Evolutionary conservation across 805 yeast species (phyloP).

Genomic region (Kodamaea neixiangensis): DNA sequence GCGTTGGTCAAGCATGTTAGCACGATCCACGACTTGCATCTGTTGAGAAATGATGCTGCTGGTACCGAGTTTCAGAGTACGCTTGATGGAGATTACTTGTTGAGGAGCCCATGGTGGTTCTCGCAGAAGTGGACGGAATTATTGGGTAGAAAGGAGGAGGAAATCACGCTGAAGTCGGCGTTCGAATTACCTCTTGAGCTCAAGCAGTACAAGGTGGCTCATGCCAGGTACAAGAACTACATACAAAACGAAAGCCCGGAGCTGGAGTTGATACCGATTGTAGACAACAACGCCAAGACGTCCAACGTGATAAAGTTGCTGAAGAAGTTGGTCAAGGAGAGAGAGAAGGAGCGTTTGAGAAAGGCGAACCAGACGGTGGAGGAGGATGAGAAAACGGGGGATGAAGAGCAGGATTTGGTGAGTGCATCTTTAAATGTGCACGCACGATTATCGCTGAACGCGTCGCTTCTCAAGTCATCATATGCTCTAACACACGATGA

Average conservation of each 20-base stretch:
- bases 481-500: conserved; percentile 9
- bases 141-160: conserved; percentile 4
- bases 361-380: conserved; percentile 14
- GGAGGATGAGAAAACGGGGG: conserved; percentile 7
- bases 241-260: conserved; percentile 5
- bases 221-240: conserved; percentile 29
- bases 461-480: neutral
- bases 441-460: conserved; percentile 2
- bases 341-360: conserved; percentile 9
- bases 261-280: conserved; percentile 8
- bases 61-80: conserved; percentile 27
- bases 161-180: conserved; percentile 19
- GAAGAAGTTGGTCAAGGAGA: conserved; percentile 4
- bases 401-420: conserved; percentile 10
- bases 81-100: conserved; percentile 35
- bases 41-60: conserved; percentile 29
- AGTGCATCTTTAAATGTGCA: conserved; percentile 7
- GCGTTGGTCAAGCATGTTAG: conserved; percentile 66
- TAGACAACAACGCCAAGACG: conserved; percentile 9
- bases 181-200: conserved; percentile 32
- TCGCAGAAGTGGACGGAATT: conserved; percentile 6
- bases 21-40: conserved; percentile 57
- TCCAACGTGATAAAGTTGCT: conserved; percentile 10
- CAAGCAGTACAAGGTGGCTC: conserved; percentile 37
- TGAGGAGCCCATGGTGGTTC: conserved; percentile 47